These are phyloP conservation scores for Hanseniaspora hatyaiensis DNA, from an alignment of 805 yeast genomes.

Conservation along the genomic window DNA sequence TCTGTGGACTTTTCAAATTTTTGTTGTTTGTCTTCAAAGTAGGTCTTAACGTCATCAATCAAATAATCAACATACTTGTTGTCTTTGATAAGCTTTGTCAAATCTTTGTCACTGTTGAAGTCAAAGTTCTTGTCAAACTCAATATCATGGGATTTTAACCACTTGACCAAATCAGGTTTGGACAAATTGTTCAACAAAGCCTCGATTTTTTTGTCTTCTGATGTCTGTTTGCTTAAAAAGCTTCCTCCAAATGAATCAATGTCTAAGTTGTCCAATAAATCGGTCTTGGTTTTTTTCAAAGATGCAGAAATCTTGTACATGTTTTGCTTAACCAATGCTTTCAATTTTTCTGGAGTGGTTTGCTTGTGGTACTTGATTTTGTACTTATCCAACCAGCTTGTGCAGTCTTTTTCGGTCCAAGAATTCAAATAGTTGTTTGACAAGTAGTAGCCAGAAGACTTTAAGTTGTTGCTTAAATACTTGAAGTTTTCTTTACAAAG, in stretches of 20 bases:
- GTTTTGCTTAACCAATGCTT: constrained; percentile 36
- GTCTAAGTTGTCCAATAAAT: constrained; percentile 33
- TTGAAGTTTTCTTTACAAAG: constrained; percentile 35
- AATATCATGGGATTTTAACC: constrained; percentile 40
- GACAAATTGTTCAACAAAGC: constrained; percentile 42
- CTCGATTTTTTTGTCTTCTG: constrained; percentile 22
- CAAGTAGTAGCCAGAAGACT: constrained; percentile 37
- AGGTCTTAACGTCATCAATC: constrained; percentile 21
- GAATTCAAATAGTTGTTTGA: constrained; percentile 42
- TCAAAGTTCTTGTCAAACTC: constrained; percentile 22
- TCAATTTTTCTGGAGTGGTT: constrained; percentile 35
- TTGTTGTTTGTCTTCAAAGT: constrained; percentile 1
- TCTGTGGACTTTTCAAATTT: not conserved
- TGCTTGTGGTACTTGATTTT: constrained; percentile 31
- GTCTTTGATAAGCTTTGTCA: constrained; percentile 36
- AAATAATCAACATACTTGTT: constrained; percentile 34
- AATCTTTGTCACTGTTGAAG: constrained; percentile 28
- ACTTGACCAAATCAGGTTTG: constrained; percentile 42
- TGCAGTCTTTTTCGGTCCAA: constrained; percentile 43
- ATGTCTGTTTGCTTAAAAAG: not conserved
- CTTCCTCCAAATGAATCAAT: constrained; percentile 27
- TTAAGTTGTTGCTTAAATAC: constrained; percentile 29
- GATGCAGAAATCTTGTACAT: constrained; percentile 35
- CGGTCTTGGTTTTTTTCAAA: constrained; percentile 31
- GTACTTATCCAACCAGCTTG: constrained; percentile 38